A percentile compares a stretch with the other conserved stretches of the same genome.
Evolutionary conservation across 495 filamentous ascomycete genomes (phyloP).

Genomic region (Polyplosphaeria fusca): DNA sequence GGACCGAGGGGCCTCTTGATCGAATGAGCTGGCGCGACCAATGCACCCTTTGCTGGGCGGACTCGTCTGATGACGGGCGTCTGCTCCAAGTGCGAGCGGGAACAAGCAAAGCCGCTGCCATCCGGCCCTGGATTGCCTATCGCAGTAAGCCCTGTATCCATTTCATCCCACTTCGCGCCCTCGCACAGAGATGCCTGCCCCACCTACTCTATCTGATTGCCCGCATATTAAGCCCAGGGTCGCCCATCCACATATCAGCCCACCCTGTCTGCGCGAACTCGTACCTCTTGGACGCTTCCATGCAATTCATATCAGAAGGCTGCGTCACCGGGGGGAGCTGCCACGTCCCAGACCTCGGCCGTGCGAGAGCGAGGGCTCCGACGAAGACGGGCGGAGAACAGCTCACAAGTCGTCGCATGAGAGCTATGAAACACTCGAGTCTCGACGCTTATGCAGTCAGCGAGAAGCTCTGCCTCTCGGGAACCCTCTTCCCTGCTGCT

Average conservation of each 20-base stretch:
- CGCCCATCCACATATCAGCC: slow-evolving; percentile 12
- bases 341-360: no score
- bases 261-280: slow-evolving; percentile 11
- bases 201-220: slow-evolving; percentile 20
- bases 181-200: slow-evolving; percentile 13
- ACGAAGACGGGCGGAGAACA: no score
- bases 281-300: background rate
- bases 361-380: no score
- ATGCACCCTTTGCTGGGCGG: background rate
- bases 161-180: slow-evolving; percentile 18
- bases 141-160: background rate
- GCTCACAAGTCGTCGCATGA: background rate
- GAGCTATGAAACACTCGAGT: background rate
- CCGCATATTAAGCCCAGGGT: slow-evolving; percentile 8
- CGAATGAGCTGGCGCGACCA: no score
- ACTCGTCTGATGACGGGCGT: slow-evolving; percentile 16
- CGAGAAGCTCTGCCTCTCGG: background rate
- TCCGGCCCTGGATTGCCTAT: slow-evolving; percentile 6
- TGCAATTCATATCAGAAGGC: background rate
- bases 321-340: no score
- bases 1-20: no score
- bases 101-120: slow-evolving; percentile 9
- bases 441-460: background rate
- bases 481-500: no score
- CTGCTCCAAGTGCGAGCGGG: slow-evolving; percentile 12